Evolutionary conservation across 306 rosid genomes (phyloP).

Genomic region (Ziziphus jujuba): DNA sequence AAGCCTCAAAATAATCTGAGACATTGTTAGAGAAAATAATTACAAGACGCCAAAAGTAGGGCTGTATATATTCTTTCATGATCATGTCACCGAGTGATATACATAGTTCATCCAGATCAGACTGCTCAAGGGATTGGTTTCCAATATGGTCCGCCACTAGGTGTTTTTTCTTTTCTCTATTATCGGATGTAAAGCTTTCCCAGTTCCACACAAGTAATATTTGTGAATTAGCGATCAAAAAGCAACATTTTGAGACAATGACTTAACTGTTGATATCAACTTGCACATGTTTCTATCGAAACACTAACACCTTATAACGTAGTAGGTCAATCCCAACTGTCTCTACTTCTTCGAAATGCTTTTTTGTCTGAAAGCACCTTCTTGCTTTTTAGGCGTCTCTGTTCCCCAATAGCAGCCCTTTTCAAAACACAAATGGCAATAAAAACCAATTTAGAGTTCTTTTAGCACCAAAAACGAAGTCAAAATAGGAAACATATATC

Average conservation of each 20-base stretch:
- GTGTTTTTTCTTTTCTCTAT: too few species aligned
- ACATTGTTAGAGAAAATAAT: too few species aligned
- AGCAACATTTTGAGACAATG: too few species aligned
- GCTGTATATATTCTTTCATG: not conserved
- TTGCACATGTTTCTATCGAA: not conserved
- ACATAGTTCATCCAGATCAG: too few species aligned
- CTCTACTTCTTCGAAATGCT: constrained; percentile 74
- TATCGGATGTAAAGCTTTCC: not conserved
- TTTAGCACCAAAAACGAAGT: constrained; percentile 11
- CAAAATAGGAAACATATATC: not conserved
- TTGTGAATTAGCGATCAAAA: not conserved
- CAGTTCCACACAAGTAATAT: not conserved
- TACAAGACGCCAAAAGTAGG: not conserved
- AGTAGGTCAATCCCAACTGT: constrained; percentile 66
- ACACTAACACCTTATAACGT: not conserved
- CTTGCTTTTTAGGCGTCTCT: constrained; percentile 91
- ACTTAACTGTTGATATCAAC: not conserved
- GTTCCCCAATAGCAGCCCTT: constrained; percentile 91
- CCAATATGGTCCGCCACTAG: not conserved
- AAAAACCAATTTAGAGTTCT: constrained; percentile 20
- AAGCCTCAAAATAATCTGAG: too few species aligned
- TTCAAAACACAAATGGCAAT: constrained; percentile 26
- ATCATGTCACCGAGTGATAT: not conserved
- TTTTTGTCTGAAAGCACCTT: constrained; percentile 78
- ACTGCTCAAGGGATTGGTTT: constrained; percentile 2